Evolutionary conservation across 2,329 filamentous ascomycete species (phyloP).

Genomic region (Fusarium nanum): DNA sequence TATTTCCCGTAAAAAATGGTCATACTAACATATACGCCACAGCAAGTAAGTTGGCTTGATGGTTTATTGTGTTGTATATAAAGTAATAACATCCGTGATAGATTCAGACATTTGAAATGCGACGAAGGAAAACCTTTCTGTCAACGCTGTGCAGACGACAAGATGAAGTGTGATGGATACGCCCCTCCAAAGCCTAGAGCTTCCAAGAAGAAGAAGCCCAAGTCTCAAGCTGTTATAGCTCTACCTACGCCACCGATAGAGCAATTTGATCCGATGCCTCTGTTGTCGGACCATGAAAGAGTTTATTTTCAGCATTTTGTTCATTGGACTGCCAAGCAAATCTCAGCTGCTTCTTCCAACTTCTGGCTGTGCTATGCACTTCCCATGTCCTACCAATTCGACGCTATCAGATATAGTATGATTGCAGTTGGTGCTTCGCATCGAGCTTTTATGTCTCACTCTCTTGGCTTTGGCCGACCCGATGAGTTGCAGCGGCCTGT

Average conservation of each 20-base stretch:
- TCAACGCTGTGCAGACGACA: constrained; percentile 19
- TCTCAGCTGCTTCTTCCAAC: constrained; percentile 5
- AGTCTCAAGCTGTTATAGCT: fast-evolving
- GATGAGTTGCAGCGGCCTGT: neutral
- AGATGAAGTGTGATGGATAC: constrained; percentile 20
- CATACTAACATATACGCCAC: neutral
- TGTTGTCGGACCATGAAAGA: neutral
- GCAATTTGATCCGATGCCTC: neutral
- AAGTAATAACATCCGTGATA: neutral
- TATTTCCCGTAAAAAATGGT: neutral
- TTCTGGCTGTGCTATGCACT: constrained; percentile 15
- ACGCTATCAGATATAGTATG: constrained; percentile 18
- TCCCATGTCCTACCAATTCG: constrained; percentile 9
- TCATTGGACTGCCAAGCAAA: neutral
- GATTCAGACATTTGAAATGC: constrained; percentile 13
- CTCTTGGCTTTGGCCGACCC: neutral
- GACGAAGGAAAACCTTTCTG: constrained; percentile 16
- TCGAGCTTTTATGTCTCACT: constrained; percentile 8
- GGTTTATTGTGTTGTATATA: fast-evolving
- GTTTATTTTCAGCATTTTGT: constrained; percentile 12
- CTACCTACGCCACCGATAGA: neutral
- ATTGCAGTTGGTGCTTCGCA: constrained; percentile 16
- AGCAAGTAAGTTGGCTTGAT: constrained; percentile 4
- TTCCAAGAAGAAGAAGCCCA: neutral
- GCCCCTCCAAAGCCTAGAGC: constrained; percentile 5